Evolutionary conservation across 176 grass and related monocot species (phyloP), one percentile per base, ranked within the genome.

Genomic region (Bonia amplexicaulis): DNA sequence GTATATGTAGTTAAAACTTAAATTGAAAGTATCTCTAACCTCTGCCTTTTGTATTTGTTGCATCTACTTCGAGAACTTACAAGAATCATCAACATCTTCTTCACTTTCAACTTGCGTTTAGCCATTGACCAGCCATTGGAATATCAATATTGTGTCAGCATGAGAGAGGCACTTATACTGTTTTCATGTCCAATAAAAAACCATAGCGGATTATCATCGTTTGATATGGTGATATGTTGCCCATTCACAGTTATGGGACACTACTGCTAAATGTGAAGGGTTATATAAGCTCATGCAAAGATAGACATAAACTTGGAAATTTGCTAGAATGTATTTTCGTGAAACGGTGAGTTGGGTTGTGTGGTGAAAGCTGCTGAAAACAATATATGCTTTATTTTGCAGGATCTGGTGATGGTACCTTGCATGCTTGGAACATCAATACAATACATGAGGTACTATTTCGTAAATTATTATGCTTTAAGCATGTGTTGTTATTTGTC

Each of bases 391-490:
- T 88, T 86, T 37, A 46, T 88, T 80, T 95, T 83, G 58, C 80
- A 99, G 96, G 93, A 83, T 99, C 93, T 42, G 96, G 91, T 90
- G 96, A 99, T 69, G 96, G 96, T 69, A 99, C 90, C 62, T 83
- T 99, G 90, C 96, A 96, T 80, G 96, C 93, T 87, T 99, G 96
- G 96, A 94, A 86, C 77, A 99, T 99, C 86, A 90, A 86, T 71
- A 89, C 80, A 86, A 75, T 87, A 84, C 92, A 94, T 57, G 93
- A 99, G 88, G 93, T 98, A 81, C 13, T 83, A 9, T 91, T 80
- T 29, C 26, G 83, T 78, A 47, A 63, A 55, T 71, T 8, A 69
- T 60, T 8, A 69, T 60, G 12, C 20, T 65, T 79, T 49, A 45
- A 61, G 27, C 5, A 6, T 22, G 17, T 80, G 13, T 59, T 66